Conservation (phyloP, 768 basidiomycete genomes). For the Amanita rimosa region DNA sequence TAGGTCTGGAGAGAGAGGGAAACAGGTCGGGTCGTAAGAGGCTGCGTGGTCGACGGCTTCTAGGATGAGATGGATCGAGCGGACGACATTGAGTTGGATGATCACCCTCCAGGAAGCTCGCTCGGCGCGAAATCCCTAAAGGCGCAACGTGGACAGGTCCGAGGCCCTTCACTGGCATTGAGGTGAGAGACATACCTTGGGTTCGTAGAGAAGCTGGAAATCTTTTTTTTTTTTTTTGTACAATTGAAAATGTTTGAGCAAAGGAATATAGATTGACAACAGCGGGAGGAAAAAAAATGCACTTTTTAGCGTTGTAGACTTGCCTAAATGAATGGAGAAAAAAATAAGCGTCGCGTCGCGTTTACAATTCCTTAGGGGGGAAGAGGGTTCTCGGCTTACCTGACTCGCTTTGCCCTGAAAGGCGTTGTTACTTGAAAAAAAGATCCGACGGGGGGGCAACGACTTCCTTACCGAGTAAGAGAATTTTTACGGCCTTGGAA, state of each 20-base stretch:
- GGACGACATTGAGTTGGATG: slow-evolving; percentile 62
- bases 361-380: too few species aligned
- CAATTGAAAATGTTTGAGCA: not conserved
- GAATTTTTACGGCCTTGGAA: slow-evolving; percentile 42
- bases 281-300: slow-evolving; percentile 15
- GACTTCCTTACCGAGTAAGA: slow-evolving; percentile 40
- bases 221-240: too few species aligned
- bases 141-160: not conserved
- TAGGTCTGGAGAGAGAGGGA: slow-evolving; percentile 28
- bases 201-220: slow-evolving; percentile 53
- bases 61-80: slow-evolving; percentile 52
- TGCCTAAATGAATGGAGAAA: slow-evolving; percentile 30
- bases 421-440: not conserved
- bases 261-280: not conserved
- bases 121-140: slow-evolving; percentile 44
- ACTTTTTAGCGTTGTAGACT: slow-evolving; percentile 77
- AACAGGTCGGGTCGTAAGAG: slow-evolving; percentile 13
- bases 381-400: slow-evolving; percentile 37
- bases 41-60: slow-evolving; percentile 35
- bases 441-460: not conserved
- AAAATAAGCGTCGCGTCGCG: too few species aligned
- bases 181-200: slow-evolving; percentile 29
- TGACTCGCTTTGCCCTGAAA: slow-evolving; percentile 68
- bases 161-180: too few species aligned
- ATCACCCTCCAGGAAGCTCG: slow-evolving; percentile 56